Conservation (phyloP, 805 yeast genomes). For the Metschnikowia kunwiensis region DNA sequence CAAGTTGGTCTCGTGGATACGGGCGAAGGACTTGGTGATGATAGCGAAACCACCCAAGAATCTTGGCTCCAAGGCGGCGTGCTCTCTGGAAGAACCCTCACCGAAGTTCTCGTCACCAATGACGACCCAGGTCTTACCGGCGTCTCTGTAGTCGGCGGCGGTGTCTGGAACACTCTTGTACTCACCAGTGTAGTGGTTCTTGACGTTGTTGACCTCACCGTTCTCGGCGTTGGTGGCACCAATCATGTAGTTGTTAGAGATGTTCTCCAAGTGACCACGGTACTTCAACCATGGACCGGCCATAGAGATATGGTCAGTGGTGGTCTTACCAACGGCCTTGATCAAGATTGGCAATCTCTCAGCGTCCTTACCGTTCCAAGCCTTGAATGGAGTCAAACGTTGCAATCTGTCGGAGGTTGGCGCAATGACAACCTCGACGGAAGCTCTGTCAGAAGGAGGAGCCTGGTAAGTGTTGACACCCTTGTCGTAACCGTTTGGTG, state of each 20-base stretch:
- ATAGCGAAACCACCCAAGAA: slow-evolving; percentile 98
- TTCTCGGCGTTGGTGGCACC: slow-evolving; percentile 98
- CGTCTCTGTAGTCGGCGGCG: slow-evolving; percentile 90
- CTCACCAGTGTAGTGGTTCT: slow-evolving; percentile 88
- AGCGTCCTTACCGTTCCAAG: slow-evolving; percentile 97
- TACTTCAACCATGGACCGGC: slow-evolving; percentile 99
- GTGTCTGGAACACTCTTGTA: slow-evolving; percentile 96
- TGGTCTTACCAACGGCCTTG: slow-evolving; percentile 95
- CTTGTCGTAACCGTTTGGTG: slow-evolving; percentile 82
- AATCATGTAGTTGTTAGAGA: slow-evolving; percentile 98
- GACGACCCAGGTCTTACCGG: slow-evolving; percentile 93
- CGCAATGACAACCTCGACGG: slow-evolving; percentile 70
- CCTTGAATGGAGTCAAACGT: slow-evolving; percentile 85
- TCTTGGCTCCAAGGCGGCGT: slow-evolving; percentile 99
- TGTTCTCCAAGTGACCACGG: slow-evolving; percentile 99
- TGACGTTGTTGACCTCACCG: slow-evolving; percentile 87
- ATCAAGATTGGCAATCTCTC: slow-evolving; percentile 85
- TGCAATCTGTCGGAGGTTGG: slow-evolving; percentile 97
- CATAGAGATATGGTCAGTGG: slow-evolving; percentile 99
- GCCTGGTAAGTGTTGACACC: slow-evolving; percentile 97
- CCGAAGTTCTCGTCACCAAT: slow-evolving; percentile 98
- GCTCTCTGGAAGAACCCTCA: slow-evolving; percentile 99
- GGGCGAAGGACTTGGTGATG: slow-evolving; percentile 95
- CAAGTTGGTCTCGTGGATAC: slow-evolving; percentile 99
- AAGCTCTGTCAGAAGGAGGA: slow-evolving; percentile 83